These are phyloP conservation scores for Talaromyces marneffei DNA, from an alignment of 2,329 filamentous ascomycete species.

Conservation along the genomic window DNA sequence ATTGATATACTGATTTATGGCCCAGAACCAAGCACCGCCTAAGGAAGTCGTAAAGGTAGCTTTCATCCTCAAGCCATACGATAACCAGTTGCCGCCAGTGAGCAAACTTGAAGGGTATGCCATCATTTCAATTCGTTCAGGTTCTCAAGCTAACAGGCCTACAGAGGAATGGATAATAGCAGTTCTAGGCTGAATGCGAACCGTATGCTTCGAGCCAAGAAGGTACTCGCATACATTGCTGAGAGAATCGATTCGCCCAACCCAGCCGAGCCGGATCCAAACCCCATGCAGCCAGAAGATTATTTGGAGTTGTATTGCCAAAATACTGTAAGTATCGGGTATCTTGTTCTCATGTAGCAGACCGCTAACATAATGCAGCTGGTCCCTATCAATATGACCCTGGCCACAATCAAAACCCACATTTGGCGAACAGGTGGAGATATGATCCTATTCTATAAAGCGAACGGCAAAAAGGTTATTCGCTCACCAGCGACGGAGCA, in stretches of 20 bases:
- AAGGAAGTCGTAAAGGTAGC: constrained; percentile 98
- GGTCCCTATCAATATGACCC: constrained; percentile 74
- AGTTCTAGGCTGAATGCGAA: constrained; percentile 94
- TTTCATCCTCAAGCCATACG: constrained; percentile 79
- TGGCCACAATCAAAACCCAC: constrained; percentile 87
- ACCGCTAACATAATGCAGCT: constrained; percentile 21
- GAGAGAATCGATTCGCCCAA: constrained; percentile 75
- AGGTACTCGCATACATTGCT: constrained; percentile 86
- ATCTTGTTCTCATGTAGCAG: constrained; percentile 8
- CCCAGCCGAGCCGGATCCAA: constrained; percentile 53
- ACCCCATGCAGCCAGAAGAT: constrained; percentile 72
- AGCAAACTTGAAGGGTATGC: constrained; percentile 62
- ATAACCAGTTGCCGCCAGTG: constrained; percentile 68
- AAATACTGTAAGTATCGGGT: constrained; percentile 70
- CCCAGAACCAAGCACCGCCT: constrained; percentile 66
- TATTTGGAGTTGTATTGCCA: constrained; percentile 95
- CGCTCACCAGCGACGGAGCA: constrained; percentile 19
- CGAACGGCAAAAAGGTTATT: constrained; percentile 70
- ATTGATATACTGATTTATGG: constrained; percentile 12
- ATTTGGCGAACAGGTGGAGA: constrained; percentile 95
- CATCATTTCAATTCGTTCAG: background rate
- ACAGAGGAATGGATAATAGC: constrained; percentile 35
- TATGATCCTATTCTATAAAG: constrained; percentile 82
- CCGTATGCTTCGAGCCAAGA: constrained; percentile 90
- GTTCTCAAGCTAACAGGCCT: constrained; percentile 6